Evolutionary conservation across 2,329 filamentous ascomycete genomes (phyloP), one percentile per base, ranked within the genome.

Genomic region (Fusarium hainanense): DNA sequence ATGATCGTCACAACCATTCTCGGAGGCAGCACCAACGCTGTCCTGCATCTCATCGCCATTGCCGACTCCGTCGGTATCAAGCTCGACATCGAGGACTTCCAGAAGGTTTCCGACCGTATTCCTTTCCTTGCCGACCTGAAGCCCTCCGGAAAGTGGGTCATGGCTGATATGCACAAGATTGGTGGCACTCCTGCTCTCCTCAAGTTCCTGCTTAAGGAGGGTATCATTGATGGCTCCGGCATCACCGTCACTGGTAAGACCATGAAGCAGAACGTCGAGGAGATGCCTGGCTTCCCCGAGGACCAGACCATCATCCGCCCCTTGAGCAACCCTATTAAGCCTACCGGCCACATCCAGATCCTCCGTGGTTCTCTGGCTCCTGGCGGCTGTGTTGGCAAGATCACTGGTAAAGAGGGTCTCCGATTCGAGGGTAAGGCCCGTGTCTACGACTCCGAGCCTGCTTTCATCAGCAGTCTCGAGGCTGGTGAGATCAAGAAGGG

Each of bases 391-490:
- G 94, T 97, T 13, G 94, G 93, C 66, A 97, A 97, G 82, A 97
- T 97, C 79, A 97, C 94, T 0, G 94, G 94, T 51, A 97, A 97
- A 82, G 94, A 97, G 81, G 94, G 94, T n/a, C 87, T 93, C 18
- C 85, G 83, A 13, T 97, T 97, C 80, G 89, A 86, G 14, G 94
- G 94, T 63, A 93, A 90, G 77, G 94, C 94, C 6, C 87, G 89
- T 43, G 92, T 94, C 69, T 97, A 94, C 79, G 87, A 97, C 80
- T 92, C 93, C 70, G 94, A 98, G 81, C 86, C 90, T 73, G 87
- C 91, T 75, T 91, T 97, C 73, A 92, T 97, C 77, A 83, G 86
- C 28, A 93, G 93, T 0, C 85, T 98, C 16, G 91, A 92, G 80
- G 84, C 86, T 46, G 93, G 93, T 57, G 85, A 90, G 72, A 93